A percentile compares a stretch with the other conserved stretches of the same genome.
These are phyloP conservation scores for Raphanus sativus DNA, from an alignment of 345 rosid genomes.

Conservation along the genomic window DNA sequence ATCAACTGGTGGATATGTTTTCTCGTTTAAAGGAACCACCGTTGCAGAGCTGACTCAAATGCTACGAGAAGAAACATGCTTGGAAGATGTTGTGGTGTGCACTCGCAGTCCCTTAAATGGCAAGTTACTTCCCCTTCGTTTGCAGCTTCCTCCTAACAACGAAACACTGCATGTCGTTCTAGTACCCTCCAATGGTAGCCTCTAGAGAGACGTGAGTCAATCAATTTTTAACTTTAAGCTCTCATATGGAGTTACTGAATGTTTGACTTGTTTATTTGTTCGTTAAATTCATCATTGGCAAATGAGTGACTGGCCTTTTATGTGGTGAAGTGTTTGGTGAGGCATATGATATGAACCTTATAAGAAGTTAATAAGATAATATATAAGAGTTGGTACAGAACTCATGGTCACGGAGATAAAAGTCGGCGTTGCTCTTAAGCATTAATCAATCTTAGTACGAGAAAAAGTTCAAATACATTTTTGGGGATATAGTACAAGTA, in stretches of 20 bases:
- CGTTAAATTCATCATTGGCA: conserved; percentile 19
- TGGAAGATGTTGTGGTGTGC: conserved; percentile 71
- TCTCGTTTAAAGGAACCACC: conserved; percentile 74
- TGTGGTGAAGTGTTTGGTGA: conserved; percentile 10
- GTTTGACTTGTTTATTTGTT: not conserved
- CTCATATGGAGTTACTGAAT: conserved; percentile 1
- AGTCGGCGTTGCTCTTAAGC: not conserved
- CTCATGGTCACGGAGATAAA: conserved; percentile 13
- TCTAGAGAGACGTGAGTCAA: conserved; percentile 43
- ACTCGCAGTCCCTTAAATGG: conserved; percentile 83
- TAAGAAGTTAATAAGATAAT: conserved; percentile 8
- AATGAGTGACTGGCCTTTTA: conserved; percentile 11
- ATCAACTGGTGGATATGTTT: conserved; percentile 47
- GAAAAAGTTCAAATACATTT: not conserved
- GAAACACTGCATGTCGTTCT: conserved; percentile 74
- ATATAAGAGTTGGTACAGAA: conserved; percentile 18
- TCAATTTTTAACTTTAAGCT: not conserved
- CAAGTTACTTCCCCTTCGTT: conserved; percentile 73
- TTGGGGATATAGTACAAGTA: not conserved
- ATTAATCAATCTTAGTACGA: not conserved
- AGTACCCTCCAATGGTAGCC: conserved; percentile 47
- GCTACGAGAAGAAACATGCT: conserved; percentile 66
- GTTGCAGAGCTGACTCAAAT: conserved; percentile 67
- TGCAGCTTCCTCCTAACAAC: conserved; percentile 94
- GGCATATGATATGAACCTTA: conserved; percentile 14